phyloP scores from a whole-genome alignment of 192 early-diverging fungal species.

The Coemansia sp. region DNA sequence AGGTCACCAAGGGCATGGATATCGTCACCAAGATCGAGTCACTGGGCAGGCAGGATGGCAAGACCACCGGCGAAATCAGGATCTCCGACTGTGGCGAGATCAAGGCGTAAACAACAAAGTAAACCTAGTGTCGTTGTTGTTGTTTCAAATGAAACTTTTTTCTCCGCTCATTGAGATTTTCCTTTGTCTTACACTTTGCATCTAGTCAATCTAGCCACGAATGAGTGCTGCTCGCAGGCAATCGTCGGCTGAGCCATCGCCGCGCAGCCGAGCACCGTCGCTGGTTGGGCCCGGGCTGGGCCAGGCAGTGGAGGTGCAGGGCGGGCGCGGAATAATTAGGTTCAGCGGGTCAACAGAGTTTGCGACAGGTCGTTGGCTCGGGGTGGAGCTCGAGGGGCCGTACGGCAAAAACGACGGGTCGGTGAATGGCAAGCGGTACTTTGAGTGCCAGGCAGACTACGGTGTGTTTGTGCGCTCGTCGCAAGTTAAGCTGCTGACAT shows the following conservation, averaged over 20 bases:
- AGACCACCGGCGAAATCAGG: slow-evolving; percentile 59
- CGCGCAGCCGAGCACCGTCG: slow-evolving; percentile 18
- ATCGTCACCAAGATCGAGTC: slow-evolving; percentile 74
- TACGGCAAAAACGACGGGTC: slow-evolving; percentile 77
- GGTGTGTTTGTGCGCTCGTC: slow-evolving; percentile 76
- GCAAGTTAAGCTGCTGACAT: slow-evolving; percentile 51
- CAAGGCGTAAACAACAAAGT: not conserved
- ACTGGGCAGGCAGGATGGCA: slow-evolving; percentile 45
- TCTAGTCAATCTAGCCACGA: not conserved
- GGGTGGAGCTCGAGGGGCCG: slow-evolving; percentile 77
- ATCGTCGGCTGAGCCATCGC: slow-evolving; percentile 8
- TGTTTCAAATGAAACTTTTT: not conserved
- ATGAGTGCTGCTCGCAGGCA: slow-evolving; percentile 34
- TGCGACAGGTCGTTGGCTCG: slow-evolving; percentile 83
- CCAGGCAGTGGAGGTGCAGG: slow-evolving; percentile 58
- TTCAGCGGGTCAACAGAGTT: slow-evolving; percentile 82
- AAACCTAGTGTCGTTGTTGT: too few species aligned
- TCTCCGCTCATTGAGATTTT: not conserved
- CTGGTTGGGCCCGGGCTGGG: slow-evolving; percentile 27
- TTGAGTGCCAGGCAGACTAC: slow-evolving; percentile 67
- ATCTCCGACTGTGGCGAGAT: slow-evolving; percentile 68
- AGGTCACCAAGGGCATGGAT: slow-evolving; percentile 67
- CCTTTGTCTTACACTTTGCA: not conserved
- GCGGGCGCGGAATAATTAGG: slow-evolving; percentile 65
- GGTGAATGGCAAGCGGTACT: slow-evolving; percentile 74